Conservation (phyloP, 306 rosid species). For the Trifolium fragiferum region DNA sequence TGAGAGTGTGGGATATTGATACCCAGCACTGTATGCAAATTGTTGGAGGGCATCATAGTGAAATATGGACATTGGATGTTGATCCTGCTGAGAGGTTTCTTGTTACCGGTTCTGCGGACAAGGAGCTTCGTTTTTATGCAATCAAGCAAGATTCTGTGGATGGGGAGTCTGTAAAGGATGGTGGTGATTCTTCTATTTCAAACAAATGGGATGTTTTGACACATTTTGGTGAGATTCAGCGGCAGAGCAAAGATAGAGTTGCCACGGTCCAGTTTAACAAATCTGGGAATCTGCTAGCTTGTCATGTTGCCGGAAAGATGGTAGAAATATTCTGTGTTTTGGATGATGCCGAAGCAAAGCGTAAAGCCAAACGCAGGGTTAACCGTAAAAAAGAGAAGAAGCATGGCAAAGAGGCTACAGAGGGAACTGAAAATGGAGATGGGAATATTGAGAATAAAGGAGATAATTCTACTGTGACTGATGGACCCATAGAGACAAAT, state of each 20-base stretch:
- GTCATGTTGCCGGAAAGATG: constrained; percentile 90
- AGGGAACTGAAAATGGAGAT: constrained; percentile 55
- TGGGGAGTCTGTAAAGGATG: constrained; percentile 49
- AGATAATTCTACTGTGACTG: constrained; percentile 37
- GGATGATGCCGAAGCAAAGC: constrained; percentile 83
- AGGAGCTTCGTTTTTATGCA: constrained; percentile 78
- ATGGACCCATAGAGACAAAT: constrained; percentile 34
- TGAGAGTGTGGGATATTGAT: constrained; percentile 98
- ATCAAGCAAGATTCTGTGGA: constrained; percentile 60
- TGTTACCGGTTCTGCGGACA: constrained; percentile 90
- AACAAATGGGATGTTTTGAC: constrained; percentile 81
- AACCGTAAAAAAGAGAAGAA: constrained; percentile 85
- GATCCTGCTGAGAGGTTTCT: constrained; percentile 77
- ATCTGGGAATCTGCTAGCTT: constrained; percentile 83
- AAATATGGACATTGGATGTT: constrained; percentile 87
- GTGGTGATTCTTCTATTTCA: constrained; percentile 52
- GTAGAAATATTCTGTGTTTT: constrained; percentile 80
- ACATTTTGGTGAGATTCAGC: constrained; percentile 82
- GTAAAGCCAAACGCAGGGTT: constrained; percentile 85
- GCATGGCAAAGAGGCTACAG: constrained; percentile 57
- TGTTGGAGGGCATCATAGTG: constrained; percentile 91
- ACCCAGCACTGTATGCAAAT: constrained; percentile 98
- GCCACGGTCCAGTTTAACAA: constrained; percentile 80
- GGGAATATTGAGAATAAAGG: constrained; percentile 51
- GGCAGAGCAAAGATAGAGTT: constrained; percentile 88